These are phyloP conservation scores for Pseudopithomyces chartarum DNA, from an alignment of 2,329 filamentous ascomycete genomes.

Conservation along the genomic window DNA sequence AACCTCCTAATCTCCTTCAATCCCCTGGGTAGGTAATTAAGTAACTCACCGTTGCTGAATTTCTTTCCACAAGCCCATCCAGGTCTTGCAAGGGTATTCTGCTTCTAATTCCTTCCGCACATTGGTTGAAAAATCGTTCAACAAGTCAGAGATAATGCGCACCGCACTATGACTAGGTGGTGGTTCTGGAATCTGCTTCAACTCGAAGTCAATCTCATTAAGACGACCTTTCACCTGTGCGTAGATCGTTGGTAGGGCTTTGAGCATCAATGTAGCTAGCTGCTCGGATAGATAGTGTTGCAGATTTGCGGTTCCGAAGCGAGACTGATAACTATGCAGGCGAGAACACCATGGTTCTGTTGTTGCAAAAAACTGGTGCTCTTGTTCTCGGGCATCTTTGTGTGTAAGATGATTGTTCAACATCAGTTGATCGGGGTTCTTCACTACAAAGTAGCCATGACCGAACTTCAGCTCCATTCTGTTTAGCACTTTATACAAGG, in stretches of 20 bases:
- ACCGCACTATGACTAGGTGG: conserved; percentile 68
- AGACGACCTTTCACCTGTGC: conserved; percentile 55
- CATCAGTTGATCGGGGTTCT: conserved; percentile 63
- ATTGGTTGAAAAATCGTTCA: conserved; percentile 61
- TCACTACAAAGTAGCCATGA: conserved; percentile 79
- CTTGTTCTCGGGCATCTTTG: conserved; percentile 53
- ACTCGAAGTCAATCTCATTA: conserved; percentile 57
- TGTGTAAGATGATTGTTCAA: conserved; percentile 53
- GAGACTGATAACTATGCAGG: conserved; percentile 46
- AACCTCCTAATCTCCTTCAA: neutral
- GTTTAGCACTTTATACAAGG: conserved; percentile 67
- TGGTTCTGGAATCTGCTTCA: conserved; percentile 68
- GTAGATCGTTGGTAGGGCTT: conserved; percentile 50
- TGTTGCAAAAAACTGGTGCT: conserved; percentile 56
- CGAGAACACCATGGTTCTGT: conserved; percentile 52
- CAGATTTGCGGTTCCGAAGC: conserved; percentile 60
- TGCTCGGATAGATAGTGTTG: conserved; percentile 55
- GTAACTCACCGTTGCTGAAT: conserved; percentile 48
- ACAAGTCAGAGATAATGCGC: conserved; percentile 65
- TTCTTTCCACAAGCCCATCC: conserved; percentile 50
- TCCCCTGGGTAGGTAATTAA: no score
- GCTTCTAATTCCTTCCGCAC: conserved; percentile 62
- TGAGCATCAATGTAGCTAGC: conserved; percentile 51
- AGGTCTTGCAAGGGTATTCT: conserved; percentile 45
- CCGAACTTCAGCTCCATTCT: conserved; percentile 67